Conservation (phyloP, 202 grass and related monocot genomes). For the Schoenoplectus tabernaemontani region DNA sequence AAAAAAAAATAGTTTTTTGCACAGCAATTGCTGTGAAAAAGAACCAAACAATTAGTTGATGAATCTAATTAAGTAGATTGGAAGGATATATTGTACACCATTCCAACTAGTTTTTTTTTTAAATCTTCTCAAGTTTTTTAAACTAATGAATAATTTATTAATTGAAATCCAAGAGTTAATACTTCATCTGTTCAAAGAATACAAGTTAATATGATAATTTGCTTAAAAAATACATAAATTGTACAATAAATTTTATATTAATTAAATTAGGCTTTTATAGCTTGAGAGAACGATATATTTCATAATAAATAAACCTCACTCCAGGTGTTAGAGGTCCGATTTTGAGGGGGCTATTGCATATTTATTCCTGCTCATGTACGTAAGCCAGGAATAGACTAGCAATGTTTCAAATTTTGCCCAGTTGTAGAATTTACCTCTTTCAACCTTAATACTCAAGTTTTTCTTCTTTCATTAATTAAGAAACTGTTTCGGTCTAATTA, state of each 20-base stretch:
- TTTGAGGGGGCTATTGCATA: conserved; percentile 3
- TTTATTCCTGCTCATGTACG: conserved; percentile 1
- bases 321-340: not conserved
- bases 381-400: conserved; percentile 8
- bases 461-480: conserved; percentile 13
- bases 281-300: not conserved
- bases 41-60: not conserved
- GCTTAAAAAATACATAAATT: not conserved
- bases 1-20: not conserved
- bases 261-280: not conserved
- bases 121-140: not conserved
- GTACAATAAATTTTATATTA: not conserved
- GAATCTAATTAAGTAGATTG: not conserved
- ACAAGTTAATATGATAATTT: not conserved
- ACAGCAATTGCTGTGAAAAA: not conserved
- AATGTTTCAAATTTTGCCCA: conserved; percentile 6
- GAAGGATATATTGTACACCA: not conserved
- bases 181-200: not conserved
- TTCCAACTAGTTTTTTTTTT: not conserved
- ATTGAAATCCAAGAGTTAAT: not conserved
- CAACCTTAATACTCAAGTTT: not conserved
- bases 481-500: not conserved
- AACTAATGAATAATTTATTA: not conserved
- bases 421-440: conserved; percentile 4
- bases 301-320: conserved; percentile 1